These are phyloP conservation scores for Boletellus ananiceps DNA, from an alignment of 768 basidiomycete genomes.

Conservation along the genomic window DNA sequence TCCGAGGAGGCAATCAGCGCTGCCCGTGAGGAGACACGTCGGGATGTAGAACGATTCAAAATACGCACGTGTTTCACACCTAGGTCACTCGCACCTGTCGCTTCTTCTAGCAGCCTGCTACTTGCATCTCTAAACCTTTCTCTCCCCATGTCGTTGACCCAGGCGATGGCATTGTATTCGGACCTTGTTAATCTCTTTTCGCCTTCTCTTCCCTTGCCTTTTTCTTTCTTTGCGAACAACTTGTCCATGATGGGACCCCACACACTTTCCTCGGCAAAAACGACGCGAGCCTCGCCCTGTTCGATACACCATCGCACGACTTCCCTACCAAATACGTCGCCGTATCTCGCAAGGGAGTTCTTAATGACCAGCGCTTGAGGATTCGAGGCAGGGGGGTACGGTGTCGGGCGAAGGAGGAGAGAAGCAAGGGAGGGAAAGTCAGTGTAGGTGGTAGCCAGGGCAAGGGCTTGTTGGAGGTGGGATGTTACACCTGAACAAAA, in stretches of 20 bases:
- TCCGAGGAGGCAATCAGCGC: constrained; percentile 5
- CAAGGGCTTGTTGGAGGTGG: constrained; percentile 65
- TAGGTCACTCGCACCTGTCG: constrained; percentile 51
- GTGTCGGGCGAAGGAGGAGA: constrained; percentile 67
- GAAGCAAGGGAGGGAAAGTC: constrained; percentile 86
- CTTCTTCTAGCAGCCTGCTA: constrained; percentile 56
- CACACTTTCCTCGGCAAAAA: constrained; percentile 72
- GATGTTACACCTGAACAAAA: constrained; percentile 54
- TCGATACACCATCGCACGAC: constrained; percentile 93
- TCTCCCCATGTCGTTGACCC: constrained; percentile 84
- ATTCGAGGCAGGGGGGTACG: constrained; percentile 61
- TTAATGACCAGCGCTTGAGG: constrained; percentile 60
- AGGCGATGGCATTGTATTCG: constrained; percentile 55
- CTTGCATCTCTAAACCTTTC: constrained; percentile 63
- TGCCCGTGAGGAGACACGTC: background rate
- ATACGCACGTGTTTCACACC: constrained; percentile 70
- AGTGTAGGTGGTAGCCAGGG: constrained; percentile 78
- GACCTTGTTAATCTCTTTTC: constrained; percentile 42
- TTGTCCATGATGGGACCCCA: constrained; percentile 62
- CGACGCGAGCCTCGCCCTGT: constrained; percentile 75
- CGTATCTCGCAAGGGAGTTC: constrained; percentile 70
- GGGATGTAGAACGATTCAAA: background rate
- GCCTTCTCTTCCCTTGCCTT: constrained; percentile 24
- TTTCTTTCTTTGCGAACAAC: constrained; percentile 47
- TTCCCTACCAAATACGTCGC: constrained; percentile 80